phyloP scores from a whole-genome alignment of 441 rosid species.

The Capsella rubella region DNA sequence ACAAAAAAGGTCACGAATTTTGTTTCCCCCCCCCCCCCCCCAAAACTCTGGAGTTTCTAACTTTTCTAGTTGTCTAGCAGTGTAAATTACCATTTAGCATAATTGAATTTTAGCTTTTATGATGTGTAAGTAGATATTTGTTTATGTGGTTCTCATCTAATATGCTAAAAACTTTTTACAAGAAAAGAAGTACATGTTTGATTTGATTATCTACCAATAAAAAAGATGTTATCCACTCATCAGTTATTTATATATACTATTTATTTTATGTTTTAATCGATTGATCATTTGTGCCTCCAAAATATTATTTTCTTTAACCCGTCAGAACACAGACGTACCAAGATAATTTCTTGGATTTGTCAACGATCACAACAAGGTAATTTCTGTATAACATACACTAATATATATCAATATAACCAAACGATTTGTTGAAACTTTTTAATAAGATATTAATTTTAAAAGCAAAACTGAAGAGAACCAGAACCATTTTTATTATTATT shows the following conservation, averaged over 20 bases:
- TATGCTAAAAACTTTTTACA: conserved; percentile 30
- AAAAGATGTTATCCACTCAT: conserved; percentile 19
- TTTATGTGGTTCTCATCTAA: conserved; percentile 35
- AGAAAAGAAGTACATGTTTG: not conserved
- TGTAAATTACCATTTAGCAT: not conserved
- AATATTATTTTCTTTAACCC: not conserved
- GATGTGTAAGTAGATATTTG: conserved; percentile 20
- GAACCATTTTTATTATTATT: not conserved
- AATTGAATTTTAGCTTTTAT: conserved; percentile 18
- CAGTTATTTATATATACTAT: not conserved
- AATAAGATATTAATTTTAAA: not conserved
- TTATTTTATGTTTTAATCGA: not conserved
- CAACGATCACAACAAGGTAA: not conserved
- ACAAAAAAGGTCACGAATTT: not conserved
- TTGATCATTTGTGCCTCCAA: not conserved
- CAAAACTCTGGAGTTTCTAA: not conserved
- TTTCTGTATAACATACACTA: not conserved
- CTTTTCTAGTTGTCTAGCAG: not conserved
- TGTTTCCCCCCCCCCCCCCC: not conserved
- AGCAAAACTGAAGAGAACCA: conserved; percentile 1
- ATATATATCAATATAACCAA: conserved; percentile 1
- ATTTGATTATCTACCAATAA: conserved; percentile 18
- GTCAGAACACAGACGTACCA: not conserved
- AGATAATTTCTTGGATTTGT: not conserved
- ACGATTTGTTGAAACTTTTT: not conserved